Conservation (phyloP, 768 basidiomycete species). For the Calvatia gigantea region DNA sequence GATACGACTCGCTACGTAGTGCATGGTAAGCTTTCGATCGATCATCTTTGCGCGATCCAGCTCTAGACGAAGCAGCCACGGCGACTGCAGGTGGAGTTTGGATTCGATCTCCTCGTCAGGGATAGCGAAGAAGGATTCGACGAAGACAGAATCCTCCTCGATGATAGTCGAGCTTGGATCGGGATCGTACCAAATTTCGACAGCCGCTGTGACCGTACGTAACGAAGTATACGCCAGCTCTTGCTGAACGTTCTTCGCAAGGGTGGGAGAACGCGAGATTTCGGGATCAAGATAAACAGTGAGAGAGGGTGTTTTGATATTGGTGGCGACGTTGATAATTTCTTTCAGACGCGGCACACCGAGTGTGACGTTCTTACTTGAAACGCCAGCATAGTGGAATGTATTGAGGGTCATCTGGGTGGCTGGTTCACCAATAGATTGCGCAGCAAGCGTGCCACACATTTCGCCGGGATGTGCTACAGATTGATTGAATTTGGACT, state of each 20-base stretch:
- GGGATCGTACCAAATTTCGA: slow-evolving; percentile 98
- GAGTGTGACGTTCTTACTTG: slow-evolving; percentile 99
- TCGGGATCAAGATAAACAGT: slow-evolving; percentile 82
- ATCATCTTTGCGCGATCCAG: slow-evolving; percentile 98
- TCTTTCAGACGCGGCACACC: slow-evolving; percentile 99
- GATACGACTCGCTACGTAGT: slow-evolving; percentile 90
- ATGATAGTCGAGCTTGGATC: slow-evolving; percentile 90
- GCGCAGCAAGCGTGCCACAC: slow-evolving; percentile 97
- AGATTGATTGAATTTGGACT: slow-evolving; percentile 93
- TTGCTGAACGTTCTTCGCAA: slow-evolving; percentile 88
- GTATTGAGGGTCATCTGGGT: slow-evolving; percentile 99
- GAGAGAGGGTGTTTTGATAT: slow-evolving; percentile 98
- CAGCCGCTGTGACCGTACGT: slow-evolving; percentile 89
- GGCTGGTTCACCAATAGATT: slow-evolving; percentile 98
- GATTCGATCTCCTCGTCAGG: slow-evolving; percentile 94
- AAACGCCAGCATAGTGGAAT: slow-evolving; percentile 99
- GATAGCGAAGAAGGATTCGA: slow-evolving; percentile 99
- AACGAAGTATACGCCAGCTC: slow-evolving; percentile 93
- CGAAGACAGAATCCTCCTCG: slow-evolving; percentile 93
- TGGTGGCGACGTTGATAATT: slow-evolving; percentile 98
- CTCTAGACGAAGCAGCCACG: slow-evolving; percentile 96
- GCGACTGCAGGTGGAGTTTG: slow-evolving; percentile 89
- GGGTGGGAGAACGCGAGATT: slow-evolving; percentile 52
- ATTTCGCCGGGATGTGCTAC: slow-evolving; percentile 95
- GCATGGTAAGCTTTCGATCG: slow-evolving; percentile 94